These are phyloP conservation scores for Pisolithus albus DNA, from an alignment of 768 basidiomycete genomes.

Conservation along the genomic window DNA sequence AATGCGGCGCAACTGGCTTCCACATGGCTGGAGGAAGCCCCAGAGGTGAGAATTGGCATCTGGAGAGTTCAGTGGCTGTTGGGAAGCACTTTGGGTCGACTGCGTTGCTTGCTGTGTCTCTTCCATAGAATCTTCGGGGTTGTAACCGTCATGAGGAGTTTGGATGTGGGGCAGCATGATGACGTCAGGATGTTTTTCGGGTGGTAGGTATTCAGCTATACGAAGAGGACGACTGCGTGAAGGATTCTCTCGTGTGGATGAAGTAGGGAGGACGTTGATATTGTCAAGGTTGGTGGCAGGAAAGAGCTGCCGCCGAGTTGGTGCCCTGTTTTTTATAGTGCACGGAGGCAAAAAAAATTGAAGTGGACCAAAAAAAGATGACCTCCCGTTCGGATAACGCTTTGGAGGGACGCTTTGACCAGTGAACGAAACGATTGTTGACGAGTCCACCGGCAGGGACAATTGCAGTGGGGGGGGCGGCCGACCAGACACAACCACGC, in stretches of 20 bases:
- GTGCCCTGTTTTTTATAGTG: background rate
- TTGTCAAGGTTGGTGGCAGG: background rate
- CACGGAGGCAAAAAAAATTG: background rate
- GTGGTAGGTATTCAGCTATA: background rate
- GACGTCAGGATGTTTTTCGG: background rate
- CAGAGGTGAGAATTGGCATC: constrained; percentile 41
- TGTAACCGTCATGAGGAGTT: constrained; percentile 15
- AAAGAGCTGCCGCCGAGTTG: too few relatives aligned
- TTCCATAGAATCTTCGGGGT: constrained; percentile 22
- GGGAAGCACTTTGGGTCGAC: constrained; percentile 33
- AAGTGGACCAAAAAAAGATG: background rate
- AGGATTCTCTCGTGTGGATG: too few relatives aligned
- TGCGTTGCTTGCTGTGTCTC: constrained; percentile 36
- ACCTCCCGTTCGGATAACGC: background rate
- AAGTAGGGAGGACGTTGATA: too few relatives aligned
- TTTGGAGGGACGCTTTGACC: constrained; percentile 9
- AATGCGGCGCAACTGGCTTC: constrained; percentile 42
- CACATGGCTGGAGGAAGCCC: constrained; percentile 68
- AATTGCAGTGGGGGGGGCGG: constrained; percentile 8
- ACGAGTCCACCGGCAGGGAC: constrained; percentile 12
- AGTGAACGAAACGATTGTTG: background rate
- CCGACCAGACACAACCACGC: constrained; percentile 3
- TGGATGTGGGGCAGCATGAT: constrained; percentile 3
- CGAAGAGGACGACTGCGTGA: background rate
- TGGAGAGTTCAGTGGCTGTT: constrained; percentile 6